phyloP scores from a whole-genome alignment of 2,329 filamentous ascomycete species.

The Pseudogymnoascus sp. region DNA sequence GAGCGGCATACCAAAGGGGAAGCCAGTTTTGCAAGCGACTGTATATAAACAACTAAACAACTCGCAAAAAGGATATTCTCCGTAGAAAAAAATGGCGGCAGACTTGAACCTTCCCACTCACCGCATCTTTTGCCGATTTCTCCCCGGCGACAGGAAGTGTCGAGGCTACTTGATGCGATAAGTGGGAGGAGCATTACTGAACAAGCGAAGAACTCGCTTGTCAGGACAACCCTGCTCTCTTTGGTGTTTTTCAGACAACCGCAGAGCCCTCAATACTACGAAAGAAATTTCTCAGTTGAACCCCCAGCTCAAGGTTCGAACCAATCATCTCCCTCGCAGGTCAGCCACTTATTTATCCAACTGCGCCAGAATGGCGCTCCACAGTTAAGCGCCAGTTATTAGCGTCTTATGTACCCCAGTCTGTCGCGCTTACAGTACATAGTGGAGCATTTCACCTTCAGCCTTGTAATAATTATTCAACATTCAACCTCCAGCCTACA shows the following conservation, averaged over 20 bases:
- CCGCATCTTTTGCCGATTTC: neutral
- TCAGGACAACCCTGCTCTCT: conserved; percentile 1
- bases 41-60: too few relatives aligned
- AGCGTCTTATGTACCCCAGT: neutral
- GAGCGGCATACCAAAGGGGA: too few relatives aligned
- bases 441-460: neutral
- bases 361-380: neutral
- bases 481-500: neutral
- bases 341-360: neutral
- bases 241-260: neutral
- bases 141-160: neutral
- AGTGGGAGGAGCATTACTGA: neutral
- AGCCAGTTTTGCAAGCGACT: too few relatives aligned
- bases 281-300: neutral
- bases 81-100: neutral
- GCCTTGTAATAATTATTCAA: neutral
- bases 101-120: neutral
- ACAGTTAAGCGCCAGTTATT: neutral
- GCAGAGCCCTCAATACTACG: neutral
- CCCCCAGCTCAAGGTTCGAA: neutral
- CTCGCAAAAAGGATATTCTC: neutral
- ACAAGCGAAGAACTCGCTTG: neutral
- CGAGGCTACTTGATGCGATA: neutral
- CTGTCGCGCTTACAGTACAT: neutral
- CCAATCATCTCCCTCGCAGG: neutral